A percentile compares a stretch with the other conserved stretches of the same genome.
Evolutionary conservation across 805 yeast species (phyloP).

Genomic region (Groenewaldozyma salmanticensis): DNA sequence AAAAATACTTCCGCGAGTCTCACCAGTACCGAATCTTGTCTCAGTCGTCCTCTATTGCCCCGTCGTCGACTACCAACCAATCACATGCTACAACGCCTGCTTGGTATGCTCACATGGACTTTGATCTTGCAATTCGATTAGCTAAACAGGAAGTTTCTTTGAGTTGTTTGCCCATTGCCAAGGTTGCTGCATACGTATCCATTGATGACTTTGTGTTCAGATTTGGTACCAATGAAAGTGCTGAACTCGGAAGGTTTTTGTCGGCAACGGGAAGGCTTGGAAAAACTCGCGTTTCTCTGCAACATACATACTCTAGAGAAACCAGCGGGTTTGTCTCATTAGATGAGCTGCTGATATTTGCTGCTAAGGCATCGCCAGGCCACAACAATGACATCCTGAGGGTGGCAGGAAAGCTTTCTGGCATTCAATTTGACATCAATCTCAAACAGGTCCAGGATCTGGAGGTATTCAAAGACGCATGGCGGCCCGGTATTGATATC

Average conservation of each 20-base stretch:
- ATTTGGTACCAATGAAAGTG: constrained; percentile 38
- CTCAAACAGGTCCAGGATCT: constrained; percentile 82
- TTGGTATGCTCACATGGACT: constrained; percentile 38
- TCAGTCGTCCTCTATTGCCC: neutral
- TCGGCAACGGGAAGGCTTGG: constrained; percentile 40
- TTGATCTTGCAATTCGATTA: constrained; percentile 53
- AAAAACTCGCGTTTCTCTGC: constrained; percentile 61
- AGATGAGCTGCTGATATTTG: constrained; percentile 25
- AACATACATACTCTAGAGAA: constrained; percentile 86
- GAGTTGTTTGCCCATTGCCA: constrained; percentile 91
- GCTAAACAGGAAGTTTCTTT: constrained; percentile 66
- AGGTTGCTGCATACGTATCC: constrained; percentile 77
- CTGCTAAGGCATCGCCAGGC: constrained; percentile 3
- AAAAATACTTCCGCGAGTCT: neutral
- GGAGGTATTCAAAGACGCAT: constrained; percentile 69
- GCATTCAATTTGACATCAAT: constrained; percentile 55
- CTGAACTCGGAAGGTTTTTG: constrained; percentile 27
- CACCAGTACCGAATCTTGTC: no score
- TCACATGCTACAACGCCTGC: neutral
- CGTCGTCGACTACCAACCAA: neutral
- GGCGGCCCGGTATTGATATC: constrained; percentile 42
- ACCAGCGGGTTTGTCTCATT: constrained; percentile 61
- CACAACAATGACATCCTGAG: constrained; percentile 12
- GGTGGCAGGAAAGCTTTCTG: constrained; percentile 40
- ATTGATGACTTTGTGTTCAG: constrained; percentile 57